Evolutionary conservation across 176 grass and related monocot genomes (phyloP).

Genomic region (Rhynchospora breviuscula): DNA sequence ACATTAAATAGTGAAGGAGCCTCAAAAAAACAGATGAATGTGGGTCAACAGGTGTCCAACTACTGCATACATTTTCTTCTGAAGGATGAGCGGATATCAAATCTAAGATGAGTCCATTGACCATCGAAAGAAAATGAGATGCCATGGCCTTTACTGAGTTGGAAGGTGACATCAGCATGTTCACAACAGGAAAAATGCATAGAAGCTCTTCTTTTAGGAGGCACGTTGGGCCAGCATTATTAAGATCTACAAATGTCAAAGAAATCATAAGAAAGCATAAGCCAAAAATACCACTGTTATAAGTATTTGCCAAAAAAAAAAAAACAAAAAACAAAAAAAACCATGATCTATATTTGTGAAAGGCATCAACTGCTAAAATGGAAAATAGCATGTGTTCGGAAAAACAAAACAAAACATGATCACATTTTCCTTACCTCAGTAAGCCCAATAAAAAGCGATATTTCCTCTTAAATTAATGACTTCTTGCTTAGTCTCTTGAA

Average conservation of each 20-base stretch:
- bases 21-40: conserved; percentile 60
- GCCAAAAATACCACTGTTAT: neutral
- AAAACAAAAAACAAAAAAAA: neutral
- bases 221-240: conserved; percentile 30
- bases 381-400: neutral
- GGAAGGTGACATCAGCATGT: conserved; percentile 64
- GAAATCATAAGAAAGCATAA: conserved; percentile 24
- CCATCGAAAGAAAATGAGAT: conserved; percentile 59
- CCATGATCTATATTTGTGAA: neutral
- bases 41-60: conserved; percentile 43
- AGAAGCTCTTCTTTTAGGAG: conserved; percentile 57
- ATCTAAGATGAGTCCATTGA: conserved; percentile 44
- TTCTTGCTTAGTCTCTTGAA: neutral
- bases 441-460: neutral
- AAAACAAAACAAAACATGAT: conserved; percentile 13
- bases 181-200: conserved; percentile 63
- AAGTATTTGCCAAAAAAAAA: neutral
- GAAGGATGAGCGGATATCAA: conserved; percentile 33
- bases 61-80: conserved; percentile 31
- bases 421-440: conserved; percentile 10
- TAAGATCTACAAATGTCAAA: conserved; percentile 40
- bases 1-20: conserved; percentile 66
- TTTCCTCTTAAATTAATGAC: neutral
- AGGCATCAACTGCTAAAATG: neutral
- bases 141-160: conserved; percentile 67